Evolutionary conservation across 2,329 filamentous ascomycete species (phyloP).

Genomic region (Trichoderma brevicompactum): DNA sequence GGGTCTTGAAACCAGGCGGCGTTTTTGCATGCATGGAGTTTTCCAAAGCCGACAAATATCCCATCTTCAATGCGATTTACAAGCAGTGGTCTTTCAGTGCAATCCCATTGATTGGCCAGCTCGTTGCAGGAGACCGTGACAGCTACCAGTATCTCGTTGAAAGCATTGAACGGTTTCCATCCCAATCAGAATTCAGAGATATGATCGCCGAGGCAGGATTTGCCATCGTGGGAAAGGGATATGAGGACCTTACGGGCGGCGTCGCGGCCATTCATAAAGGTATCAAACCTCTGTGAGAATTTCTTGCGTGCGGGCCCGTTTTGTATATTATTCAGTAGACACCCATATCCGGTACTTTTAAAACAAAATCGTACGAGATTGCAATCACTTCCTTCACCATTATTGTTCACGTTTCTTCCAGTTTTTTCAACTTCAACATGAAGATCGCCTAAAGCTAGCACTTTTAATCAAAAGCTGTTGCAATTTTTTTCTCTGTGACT

Average conservation of each 20-base stretch:
- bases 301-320: not conserved
- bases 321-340: constrained; percentile 14
- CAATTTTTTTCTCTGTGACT: constrained; percentile 14
- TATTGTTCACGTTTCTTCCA: not conserved
- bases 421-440: not conserved
- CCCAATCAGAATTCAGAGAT: constrained; percentile 78
- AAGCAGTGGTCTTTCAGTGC: constrained; percentile 95
- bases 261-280: constrained; percentile 97
- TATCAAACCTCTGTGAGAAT: constrained; percentile 69
- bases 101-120: constrained; percentile 92
- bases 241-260: constrained; percentile 88
- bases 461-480: constrained; percentile 2
- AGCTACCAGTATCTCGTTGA: constrained; percentile 99
- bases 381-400: not conserved
- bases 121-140: constrained; percentile 91
- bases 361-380: not conserved
- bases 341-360: not conserved
- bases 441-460: not conserved
- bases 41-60: constrained; percentile 76
- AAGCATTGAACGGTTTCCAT: constrained; percentile 93
- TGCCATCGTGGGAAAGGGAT: constrained; percentile 77
- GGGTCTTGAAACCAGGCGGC: constrained; percentile 90
- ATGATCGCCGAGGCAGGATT: constrained; percentile 90
- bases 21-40: constrained; percentile 98
- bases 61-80: constrained; percentile 81